phyloP scores from a whole-genome alignment of 441 rosid species.

The Arabidopsis hybrid region DNA sequence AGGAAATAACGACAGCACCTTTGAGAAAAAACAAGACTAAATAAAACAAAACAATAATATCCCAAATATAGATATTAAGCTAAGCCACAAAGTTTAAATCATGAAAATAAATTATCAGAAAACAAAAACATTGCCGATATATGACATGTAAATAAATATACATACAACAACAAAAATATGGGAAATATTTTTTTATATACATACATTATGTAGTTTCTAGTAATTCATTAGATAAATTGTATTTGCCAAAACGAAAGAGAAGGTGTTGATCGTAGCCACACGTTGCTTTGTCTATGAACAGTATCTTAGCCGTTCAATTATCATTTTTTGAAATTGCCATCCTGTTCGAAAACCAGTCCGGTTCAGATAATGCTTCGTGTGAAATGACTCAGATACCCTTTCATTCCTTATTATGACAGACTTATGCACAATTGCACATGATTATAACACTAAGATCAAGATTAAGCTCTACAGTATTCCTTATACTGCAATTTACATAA shows the following conservation, averaged over 20 bases:
- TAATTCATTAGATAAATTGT: not conserved
- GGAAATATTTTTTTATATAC: not conserved
- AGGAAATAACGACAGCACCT: slow-evolving; percentile 39
- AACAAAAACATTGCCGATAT: not conserved
- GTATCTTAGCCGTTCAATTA: slow-evolving; percentile 23
- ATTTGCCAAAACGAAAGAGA: too few species aligned
- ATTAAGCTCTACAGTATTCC: not conserved
- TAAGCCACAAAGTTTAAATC: slow-evolving; percentile 20
- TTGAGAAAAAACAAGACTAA: slow-evolving; percentile 23
- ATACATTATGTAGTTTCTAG: not conserved
- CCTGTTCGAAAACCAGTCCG: slow-evolving; percentile 15
- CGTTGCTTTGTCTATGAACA: slow-evolving; percentile 8
- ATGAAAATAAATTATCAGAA: slow-evolving; percentile 1
- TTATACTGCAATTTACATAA: not conserved
- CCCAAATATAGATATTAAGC: slow-evolving; percentile 16
- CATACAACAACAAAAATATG: not conserved
- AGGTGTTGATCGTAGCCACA: slow-evolving; percentile 18
- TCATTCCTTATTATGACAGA: slow-evolving; percentile 15
- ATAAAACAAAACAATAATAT: not conserved
- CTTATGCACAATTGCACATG: slow-evolving; percentile 9
- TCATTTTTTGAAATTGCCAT: not conserved
- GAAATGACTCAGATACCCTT: not conserved
- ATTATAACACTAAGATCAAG: slow-evolving; percentile 14
- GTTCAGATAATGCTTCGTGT: slow-evolving; percentile 21
- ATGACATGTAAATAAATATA: not conserved